Evolutionary conservation across 257 asterid genomes (phyloP), one percentile per base, ranked within the genome.

Genomic region (Dorcoceras hygrometricum): DNA sequence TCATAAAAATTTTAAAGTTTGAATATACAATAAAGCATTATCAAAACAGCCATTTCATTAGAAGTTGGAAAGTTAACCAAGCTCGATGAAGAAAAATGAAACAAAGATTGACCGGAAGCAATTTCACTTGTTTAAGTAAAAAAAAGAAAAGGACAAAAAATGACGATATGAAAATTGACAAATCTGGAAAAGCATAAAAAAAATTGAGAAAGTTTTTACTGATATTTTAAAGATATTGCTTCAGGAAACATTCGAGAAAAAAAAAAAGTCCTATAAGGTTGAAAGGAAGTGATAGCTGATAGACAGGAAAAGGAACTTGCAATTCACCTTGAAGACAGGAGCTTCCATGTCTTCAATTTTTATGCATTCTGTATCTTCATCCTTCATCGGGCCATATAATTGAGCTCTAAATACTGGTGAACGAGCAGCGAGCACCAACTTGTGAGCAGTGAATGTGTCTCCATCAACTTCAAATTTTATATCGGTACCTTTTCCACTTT

Each of bases 391-490:
- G 61, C 99, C 99, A 81, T 76, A 90, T 23, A 93, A 83, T 70
- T 90, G 99, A 71, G 95, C 99, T 76, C 94, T 82, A 71, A 93
- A 90, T 58, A 89, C 97, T 6, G 99, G 97, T 50, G 99, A 93
- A 22, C 96, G 96, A 65, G 99, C 96, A 39, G 96, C 96, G 77
- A 93, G 95, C 32, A 93, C 89, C 79, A 90, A 77, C 80, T 93
- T 93, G 84, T 93, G 99, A 64, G 90, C 99, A 10, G 87, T 57
- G 79, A 86, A 86, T 0, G 66, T 70, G 76, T 93, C 95, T 56
- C 86, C 99, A 78, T 82, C 80, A 70, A 93, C 89, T 34, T 86
- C 91, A 31, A 90, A 86, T 64, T 23, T 82, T 53, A 88, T 84
- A 67, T 93, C 97, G 32, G 84, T 76, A 64, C 89, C 95, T 76